A percentile compares a stretch with the other conserved stretches of the same genome.
Conservation (phyloP, 805 yeast species). For the Kodamaea neixiangensis region DNA sequence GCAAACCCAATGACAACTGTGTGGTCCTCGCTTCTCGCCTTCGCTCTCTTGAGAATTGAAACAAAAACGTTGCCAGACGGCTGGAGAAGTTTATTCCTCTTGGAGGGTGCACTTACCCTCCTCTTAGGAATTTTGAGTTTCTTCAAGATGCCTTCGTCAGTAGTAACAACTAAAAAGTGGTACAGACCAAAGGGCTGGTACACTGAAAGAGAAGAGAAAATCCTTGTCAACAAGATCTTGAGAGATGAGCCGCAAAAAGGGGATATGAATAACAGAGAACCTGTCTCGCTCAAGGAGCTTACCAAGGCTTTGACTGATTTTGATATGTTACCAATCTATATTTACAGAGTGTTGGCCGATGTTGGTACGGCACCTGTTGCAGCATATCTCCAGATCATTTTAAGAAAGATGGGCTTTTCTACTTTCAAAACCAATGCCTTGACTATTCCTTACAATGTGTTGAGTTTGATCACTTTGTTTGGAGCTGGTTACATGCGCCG, state of each 20-base stretch:
- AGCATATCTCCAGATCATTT: constrained; percentile 14
- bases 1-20: constrained; percentile 52
- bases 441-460: constrained; percentile 49
- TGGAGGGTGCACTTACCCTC: constrained; percentile 25
- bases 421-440: constrained; percentile 55
- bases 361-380: constrained; percentile 20
- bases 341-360: constrained; percentile 24
- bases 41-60: constrained; percentile 51
- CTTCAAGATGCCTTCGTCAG: constrained; percentile 54
- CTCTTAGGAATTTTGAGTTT: constrained; percentile 21
- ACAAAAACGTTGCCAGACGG: constrained; percentile 19
- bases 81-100: constrained; percentile 28
- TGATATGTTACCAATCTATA: constrained; percentile 30
- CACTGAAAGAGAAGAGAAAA: constrained; percentile 28
- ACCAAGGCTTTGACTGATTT: constrained; percentile 23
- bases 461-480: constrained; percentile 22
- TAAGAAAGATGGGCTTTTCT: constrained; percentile 47
- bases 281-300: constrained; percentile 22
- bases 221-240: constrained; percentile 31
- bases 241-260: constrained; percentile 35
- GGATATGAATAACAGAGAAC: constrained; percentile 32
- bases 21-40: constrained; percentile 48
- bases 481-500: constrained; percentile 25
- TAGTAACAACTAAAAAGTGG: constrained; percentile 32
- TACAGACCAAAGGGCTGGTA: constrained; percentile 29